Conservation (phyloP, 768 basidiomycete genomes). For the Lactifluus piperatus region DNA sequence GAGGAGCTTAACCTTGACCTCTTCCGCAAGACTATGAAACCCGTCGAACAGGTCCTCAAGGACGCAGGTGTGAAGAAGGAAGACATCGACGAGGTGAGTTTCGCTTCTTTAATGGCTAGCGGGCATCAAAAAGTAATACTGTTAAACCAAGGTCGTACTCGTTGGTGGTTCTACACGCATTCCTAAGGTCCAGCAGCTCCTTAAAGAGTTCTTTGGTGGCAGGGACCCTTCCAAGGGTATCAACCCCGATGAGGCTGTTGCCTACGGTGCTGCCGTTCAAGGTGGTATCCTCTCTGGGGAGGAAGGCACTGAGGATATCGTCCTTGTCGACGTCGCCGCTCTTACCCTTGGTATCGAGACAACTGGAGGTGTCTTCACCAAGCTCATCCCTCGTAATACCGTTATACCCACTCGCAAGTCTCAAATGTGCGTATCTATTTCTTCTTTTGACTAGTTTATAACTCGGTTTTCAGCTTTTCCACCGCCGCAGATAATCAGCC, state of each 20-base stretch:
- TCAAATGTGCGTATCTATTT: slow-evolving; percentile 56
- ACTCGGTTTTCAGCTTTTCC: slow-evolving; percentile 40
- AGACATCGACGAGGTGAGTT: slow-evolving; percentile 74
- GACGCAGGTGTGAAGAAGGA: slow-evolving; percentile 98
- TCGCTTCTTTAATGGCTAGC: not conserved
- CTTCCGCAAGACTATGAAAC: slow-evolving; percentile 99
- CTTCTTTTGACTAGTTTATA: slow-evolving; percentile 15
- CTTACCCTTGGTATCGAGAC: slow-evolving; percentile 99
- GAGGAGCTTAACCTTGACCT: slow-evolving; percentile 98
- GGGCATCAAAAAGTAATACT: too few species aligned
- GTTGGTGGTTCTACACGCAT: slow-evolving; percentile 99
- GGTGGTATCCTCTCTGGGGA: slow-evolving; percentile 97
- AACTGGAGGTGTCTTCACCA: slow-evolving; percentile 96
- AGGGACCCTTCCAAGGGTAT: slow-evolving; percentile 98
- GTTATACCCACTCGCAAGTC: slow-evolving; percentile 97
- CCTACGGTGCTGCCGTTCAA: slow-evolving; percentile 97
- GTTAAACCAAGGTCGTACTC: slow-evolving; percentile 54
- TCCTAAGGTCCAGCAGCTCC: slow-evolving; percentile 96
- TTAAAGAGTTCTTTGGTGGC: slow-evolving; percentile 90
- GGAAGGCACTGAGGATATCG: slow-evolving; percentile 80
- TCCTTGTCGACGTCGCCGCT: slow-evolving; percentile 94
- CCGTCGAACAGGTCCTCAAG: slow-evolving; percentile 97
- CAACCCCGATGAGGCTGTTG: slow-evolving; percentile 99
- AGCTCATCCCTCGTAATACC: slow-evolving; percentile 95
- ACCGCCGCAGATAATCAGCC: slow-evolving; percentile 89